phyloP scores from a whole-genome alignment of 257 asterid species.

The Ilex asprella region DNA sequence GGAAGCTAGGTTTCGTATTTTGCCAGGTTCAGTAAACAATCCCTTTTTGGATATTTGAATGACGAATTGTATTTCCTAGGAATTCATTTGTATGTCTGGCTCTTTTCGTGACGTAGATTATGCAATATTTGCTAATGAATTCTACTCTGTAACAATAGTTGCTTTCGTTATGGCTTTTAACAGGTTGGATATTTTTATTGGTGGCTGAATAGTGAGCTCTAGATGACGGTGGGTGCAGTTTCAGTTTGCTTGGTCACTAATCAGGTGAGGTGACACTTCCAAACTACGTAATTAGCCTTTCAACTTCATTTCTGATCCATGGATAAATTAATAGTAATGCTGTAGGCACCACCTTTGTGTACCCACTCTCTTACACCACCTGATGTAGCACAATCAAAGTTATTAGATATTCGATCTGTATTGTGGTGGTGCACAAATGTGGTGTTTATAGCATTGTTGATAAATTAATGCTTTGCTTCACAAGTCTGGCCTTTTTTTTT shows the following conservation, averaged over 20 bases:
- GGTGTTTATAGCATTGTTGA: too few species aligned
- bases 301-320: neutral
- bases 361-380: too few species aligned
- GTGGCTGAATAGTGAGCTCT: neutral
- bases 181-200: neutral
- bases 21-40: too few species aligned
- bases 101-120: neutral
- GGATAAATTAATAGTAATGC: neutral
- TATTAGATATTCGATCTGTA: too few species aligned
- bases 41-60: too few species aligned
- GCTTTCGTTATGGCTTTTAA: conserved; percentile 1
- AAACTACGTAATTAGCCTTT: conserved; percentile 6
- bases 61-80: neutral
- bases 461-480: neutral
- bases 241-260: conserved; percentile 5
- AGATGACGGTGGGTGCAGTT: conserved; percentile 7
- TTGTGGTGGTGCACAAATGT: too few species aligned
- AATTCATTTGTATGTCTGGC: neutral
- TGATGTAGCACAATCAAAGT: too few species aligned
- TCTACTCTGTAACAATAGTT: neutral
- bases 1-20: too few species aligned
- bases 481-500: neutral
- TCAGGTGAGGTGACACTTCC: conserved; percentile 9
- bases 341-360: neutral
- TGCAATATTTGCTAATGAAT: neutral